Conservation (phyloP, 2,329 filamentous ascomycete species). For the Lasiodiplodia sp. region DNA sequence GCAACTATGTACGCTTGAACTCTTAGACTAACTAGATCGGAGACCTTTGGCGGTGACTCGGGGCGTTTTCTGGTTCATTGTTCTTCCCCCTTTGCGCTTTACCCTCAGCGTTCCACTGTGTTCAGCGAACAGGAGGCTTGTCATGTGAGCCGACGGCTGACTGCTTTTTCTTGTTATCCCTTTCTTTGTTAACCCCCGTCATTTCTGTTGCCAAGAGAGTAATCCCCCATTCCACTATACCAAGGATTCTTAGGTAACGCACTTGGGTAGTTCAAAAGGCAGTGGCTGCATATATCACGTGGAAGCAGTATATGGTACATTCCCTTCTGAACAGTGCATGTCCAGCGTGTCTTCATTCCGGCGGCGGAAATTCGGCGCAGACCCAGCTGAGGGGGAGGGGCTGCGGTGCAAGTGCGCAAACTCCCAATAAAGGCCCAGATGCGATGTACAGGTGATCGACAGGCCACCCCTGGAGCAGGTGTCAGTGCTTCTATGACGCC, state of each 20-base stretch:
- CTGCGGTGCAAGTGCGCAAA: not conserved
- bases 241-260: conserved; percentile 4
- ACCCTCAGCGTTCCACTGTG: not conserved
- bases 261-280: conserved; percentile 10
- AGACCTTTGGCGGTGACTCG: not conserved
- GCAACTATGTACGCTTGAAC: conserved; percentile 54
- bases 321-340: not conserved
- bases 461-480: not conserved
- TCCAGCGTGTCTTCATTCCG: not conserved
- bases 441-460: conserved; percentile 19
- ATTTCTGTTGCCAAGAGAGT: not conserved
- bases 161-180: not conserved
- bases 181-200: not conserved
- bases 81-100: not conserved
- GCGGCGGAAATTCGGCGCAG: conserved; percentile 5
- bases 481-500: not conserved
- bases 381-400: not conserved
- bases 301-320: not conserved
- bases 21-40: conserved; percentile 22
- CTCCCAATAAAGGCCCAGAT: not conserved
- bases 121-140: not conserved
- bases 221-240: not conserved
- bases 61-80: conserved; percentile 7
- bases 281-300: not conserved
- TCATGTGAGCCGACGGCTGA: not conserved